phyloP scores from a whole-genome alignment of 1,284 basidiomycete genomes.

The Naganishia sp. region DNA sequence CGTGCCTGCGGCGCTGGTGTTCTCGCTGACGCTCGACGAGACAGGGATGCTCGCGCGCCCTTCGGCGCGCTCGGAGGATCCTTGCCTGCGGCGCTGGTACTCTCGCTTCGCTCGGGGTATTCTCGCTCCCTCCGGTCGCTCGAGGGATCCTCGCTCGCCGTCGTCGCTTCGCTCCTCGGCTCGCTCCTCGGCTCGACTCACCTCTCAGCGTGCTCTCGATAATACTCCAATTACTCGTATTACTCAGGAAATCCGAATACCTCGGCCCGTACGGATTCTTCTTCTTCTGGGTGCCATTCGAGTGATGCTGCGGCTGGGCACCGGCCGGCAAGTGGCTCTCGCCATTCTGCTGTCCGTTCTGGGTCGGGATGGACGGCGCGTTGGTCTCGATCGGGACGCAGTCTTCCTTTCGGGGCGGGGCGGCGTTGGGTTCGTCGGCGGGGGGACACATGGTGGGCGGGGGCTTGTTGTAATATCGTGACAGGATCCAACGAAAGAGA shows the following conservation, averaged over 20 bases:
- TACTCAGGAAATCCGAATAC: constrained; percentile 87
- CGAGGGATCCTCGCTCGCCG: not conserved
- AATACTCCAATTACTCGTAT: constrained; percentile 91
- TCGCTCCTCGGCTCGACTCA: constrained; percentile 49
- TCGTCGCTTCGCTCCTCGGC: too few relatives aligned
- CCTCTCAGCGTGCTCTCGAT: constrained; percentile 95
- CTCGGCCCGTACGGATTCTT: constrained; percentile 82
- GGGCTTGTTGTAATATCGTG: constrained; percentile 9
- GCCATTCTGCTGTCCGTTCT: constrained; percentile 39
- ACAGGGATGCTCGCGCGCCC: not conserved
- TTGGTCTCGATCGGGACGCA: constrained; percentile 68
- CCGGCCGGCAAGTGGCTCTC: constrained; percentile 41
- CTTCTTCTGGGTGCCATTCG: constrained; percentile 56
- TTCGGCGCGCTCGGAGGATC: not conserved
- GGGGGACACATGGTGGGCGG: constrained; percentile 63
- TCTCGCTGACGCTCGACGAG: too few relatives aligned
- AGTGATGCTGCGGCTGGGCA: constrained; percentile 43
- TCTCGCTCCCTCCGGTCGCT: constrained; percentile 3
- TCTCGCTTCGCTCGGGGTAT: not conserved
- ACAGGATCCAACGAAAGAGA: not conserved
- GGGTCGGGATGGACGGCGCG: constrained; percentile 44
- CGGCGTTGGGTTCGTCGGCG: constrained; percentile 59
- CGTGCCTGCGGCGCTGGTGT: not conserved
- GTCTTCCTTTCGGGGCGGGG: constrained; percentile 57
- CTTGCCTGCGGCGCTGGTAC: not conserved